Percentiles rank a stretch among this genome's conserved stretches.
Conservation (phyloP, 129 eudicot genomes). For the Mikania micrantha region DNA sequence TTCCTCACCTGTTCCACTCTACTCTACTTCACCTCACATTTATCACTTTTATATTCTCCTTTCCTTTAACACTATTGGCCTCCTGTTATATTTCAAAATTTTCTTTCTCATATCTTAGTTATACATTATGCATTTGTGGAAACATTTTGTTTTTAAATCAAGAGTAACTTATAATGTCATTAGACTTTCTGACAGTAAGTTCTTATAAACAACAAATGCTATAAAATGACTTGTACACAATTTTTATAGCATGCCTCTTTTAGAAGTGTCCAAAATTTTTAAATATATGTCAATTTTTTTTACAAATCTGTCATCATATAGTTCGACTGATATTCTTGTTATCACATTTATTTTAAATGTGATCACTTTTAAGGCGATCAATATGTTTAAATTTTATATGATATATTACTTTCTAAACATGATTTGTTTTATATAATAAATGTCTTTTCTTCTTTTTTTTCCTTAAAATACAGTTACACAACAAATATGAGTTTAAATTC, state of each 20-base stretch:
- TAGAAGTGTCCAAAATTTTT: neutral
- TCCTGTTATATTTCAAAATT: neutral
- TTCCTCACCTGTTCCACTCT: neutral
- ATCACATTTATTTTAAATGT: neutral
- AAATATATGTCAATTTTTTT: neutral
- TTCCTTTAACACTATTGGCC: neutral
- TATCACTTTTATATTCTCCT: neutral
- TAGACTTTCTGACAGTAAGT: neutral
- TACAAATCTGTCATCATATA: neutral
- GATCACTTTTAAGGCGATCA: neutral
- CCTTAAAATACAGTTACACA: too few species aligned
- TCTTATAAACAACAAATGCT: neutral
- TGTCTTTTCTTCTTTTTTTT: too few species aligned
- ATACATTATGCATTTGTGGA: neutral
- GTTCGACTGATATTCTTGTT: neutral
- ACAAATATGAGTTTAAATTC: too few species aligned
- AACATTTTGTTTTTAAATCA: neutral
- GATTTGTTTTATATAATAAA: too few species aligned
- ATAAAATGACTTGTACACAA: neutral
- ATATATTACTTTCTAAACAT: too few species aligned
- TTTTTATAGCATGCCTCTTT: neutral
- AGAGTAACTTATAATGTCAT: neutral
- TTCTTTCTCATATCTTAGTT: neutral
- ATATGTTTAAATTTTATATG: neutral
- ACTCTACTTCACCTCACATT: neutral